phyloP scores from a whole-genome alignment of 495 filamentous ascomycete genomes.

The Neurospora africana region DNA sequence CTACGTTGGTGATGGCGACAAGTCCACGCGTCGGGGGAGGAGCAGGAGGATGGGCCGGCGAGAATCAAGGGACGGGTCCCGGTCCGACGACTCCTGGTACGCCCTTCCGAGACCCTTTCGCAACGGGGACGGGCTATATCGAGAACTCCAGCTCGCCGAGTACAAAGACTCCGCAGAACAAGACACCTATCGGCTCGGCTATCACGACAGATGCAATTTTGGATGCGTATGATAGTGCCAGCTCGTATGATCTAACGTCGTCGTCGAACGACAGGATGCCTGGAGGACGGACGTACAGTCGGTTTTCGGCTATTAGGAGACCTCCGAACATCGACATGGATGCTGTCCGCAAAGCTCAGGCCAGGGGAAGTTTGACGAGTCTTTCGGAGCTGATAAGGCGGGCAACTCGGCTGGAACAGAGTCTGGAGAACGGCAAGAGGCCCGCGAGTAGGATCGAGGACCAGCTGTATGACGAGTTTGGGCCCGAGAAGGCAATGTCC shows the following conservation, averaged over 20 bases:
- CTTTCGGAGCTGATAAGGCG: slow-evolving; percentile 81
- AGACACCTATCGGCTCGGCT: slow-evolving; percentile 10
- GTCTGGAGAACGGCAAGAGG: slow-evolving; percentile 70
- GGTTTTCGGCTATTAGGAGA: slow-evolving; percentile 45
- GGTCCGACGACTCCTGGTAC: slow-evolving; percentile 18
- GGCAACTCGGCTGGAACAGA: slow-evolving; percentile 76
- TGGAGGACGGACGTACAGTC: slow-evolving; percentile 23
- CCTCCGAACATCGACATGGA: slow-evolving; percentile 71
- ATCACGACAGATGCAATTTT: slow-evolving; percentile 32
- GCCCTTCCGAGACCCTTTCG: slow-evolving; percentile 18
- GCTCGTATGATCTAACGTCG: background rate
- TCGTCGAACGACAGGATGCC: background rate
- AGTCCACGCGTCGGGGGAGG: slow-evolving; percentile 12
- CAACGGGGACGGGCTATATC: slow-evolving; percentile 31
- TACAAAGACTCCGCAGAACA: slow-evolving; percentile 11
- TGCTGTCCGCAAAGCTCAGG: slow-evolving; percentile 66
- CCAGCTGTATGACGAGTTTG: slow-evolving; percentile 18
- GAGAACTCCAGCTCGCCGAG: slow-evolving; percentile 33
- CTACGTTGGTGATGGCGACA: slow-evolving; percentile 55
- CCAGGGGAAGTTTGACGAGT: slow-evolving; percentile 80
- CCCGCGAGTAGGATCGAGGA: slow-evolving; percentile 63
- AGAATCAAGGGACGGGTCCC: slow-evolving; percentile 18
- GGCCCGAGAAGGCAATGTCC: slow-evolving; percentile 27
- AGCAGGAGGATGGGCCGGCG: slow-evolving; percentile 15
- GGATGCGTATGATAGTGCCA: slow-evolving; percentile 21